Base-by-base conservation (phyloP, 768 basidiomycete genomes). In the Naganishia friedmannii region DNA sequence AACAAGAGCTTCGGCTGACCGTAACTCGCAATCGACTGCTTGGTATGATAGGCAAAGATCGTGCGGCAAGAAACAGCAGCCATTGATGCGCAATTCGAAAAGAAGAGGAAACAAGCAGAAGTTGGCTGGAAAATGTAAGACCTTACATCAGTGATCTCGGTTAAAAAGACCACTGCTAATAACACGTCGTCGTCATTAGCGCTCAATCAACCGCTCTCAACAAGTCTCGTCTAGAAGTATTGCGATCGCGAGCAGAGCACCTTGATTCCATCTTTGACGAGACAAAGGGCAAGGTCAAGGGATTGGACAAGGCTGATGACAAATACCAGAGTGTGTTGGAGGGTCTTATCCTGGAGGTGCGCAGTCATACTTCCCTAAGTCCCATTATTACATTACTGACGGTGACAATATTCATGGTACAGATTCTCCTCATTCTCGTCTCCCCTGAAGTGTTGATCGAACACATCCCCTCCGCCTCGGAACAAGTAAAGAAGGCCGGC, bases 201-300 rank as follows among this genome's bases (percentile, higher is more conserved):
- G 88, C 93, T 9, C 91, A 95, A 79, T 98, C 95, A 7, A 97
- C 91, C 29, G 85, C 95, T 72, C 96, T 93, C 74, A 99, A 98
- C 86, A 93, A 92, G 78, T 93, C 94, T 17, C 91, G 96, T 42
- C 86, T 99, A 74, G 88, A 86, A 78, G 86, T 98, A 34, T 87
- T 98, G 12, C 90, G 94, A 78, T 87, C 89, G 69, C 88, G 94
- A 58, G 95, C 97, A 82, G 92, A 96, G 78, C 88, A 93, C 65
- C 83, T 97, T 7, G 91, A 95, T 77, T 88, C 91, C 69, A 87
- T 97, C 72, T 97, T 99, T 81, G 82, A 85, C 9, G 85, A 87
- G 1, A 87, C 93, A 0, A 87, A 91, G 63, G 81, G 83, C 51
- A 83, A 86, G 54, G 84, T 92, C 65, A 83, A 87, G 28, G 83